Base-by-base conservation (phyloP, 75 land plant species). In the Selaginella moellendorffii region DNA sequence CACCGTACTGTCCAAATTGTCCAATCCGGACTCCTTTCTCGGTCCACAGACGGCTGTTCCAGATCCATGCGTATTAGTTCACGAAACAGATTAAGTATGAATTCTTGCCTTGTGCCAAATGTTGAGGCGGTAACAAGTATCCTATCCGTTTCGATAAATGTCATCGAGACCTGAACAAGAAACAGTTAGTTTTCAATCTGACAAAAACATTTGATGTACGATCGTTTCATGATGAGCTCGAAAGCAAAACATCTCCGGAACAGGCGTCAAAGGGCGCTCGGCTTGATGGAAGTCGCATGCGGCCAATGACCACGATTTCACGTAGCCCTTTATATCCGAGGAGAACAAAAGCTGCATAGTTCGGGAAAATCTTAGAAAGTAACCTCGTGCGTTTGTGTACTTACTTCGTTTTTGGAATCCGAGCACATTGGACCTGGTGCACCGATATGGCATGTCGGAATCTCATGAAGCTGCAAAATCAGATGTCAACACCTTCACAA, bases 21-120 rank as follows among this genome's bases (percentile, higher is more conserved):
- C 77, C 77, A 20, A 74, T 69, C 26, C 73, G 36, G 1, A 59
- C 29, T 17, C 77, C 77, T 0, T 52, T 29, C 22, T 71, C 74
- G 26, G 65, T 74, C 77, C 77, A 74, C 8, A 74, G 63, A 8
- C 77, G 77, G 24, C 77, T 74, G 72, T 74, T 12, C n/a, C n/a
- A n/a, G n/a, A n/a, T n/a, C n/a, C n/a, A n/a, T n/a, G n/a, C n/a
- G n/a, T n/a, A n/a, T n/a, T n/a, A n/a, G n/a, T n/a, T n/a, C n/a
- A n/a, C n/a, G n/a, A n/a, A n/a, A n/a, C n/a, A n/a, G n/a, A n/a
- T n/a, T n/a, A 46, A 46, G 14, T 5, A 36, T 36, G 46, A 5
- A 36, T 36, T 5, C 46, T 36, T 36, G 46, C 77, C 73, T 52
- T 23, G 77, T 69, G 30, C 66, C 74, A 54, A 53, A 69, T 1